A percentile compares a stretch with the other conserved stretches of the same genome.
Evolutionary conservation across 305 asterid species (phyloP).

Genomic region (Plantago rigida): DNA sequence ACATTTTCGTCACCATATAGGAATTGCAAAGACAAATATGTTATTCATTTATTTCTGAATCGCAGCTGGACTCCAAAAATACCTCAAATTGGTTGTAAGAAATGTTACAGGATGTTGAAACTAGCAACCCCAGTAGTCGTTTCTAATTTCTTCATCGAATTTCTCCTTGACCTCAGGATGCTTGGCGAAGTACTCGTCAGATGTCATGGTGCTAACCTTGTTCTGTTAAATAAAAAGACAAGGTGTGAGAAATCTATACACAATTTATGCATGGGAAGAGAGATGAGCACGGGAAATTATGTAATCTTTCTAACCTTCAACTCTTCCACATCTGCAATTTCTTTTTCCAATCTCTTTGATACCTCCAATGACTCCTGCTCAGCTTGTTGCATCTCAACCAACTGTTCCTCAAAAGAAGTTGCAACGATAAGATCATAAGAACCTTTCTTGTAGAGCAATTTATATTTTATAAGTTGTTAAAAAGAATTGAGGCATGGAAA

Average conservation of each 20-base stretch:
- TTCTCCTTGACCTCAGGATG: slow-evolving; percentile 93
- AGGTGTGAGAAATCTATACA: slow-evolving; percentile 20
- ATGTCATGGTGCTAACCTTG: slow-evolving; percentile 83
- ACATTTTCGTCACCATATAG: neutral
- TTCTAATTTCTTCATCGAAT: slow-evolving; percentile 90
- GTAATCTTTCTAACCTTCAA: slow-evolving; percentile 50
- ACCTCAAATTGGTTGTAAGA: slow-evolving; percentile 24
- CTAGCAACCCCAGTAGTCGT: slow-evolving; percentile 90
- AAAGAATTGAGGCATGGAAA: too few relatives aligned
- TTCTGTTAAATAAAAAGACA: slow-evolving; percentile 41
- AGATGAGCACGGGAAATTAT: neutral
- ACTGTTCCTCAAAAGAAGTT: slow-evolving; percentile 36
- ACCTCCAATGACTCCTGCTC: slow-evolving; percentile 71
- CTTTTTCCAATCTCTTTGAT: slow-evolving; percentile 80
- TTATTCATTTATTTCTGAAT: slow-evolving; percentile 40
- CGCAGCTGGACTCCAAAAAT: slow-evolving; percentile 30
- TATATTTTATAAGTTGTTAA: too few relatives aligned
- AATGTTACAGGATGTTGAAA: slow-evolving; percentile 23
- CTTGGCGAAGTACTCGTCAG: slow-evolving; percentile 85
- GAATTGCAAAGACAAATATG: neutral
- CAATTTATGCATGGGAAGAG: neutral
- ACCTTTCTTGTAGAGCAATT: too few relatives aligned
- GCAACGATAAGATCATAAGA: neutral
- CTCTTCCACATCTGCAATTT: slow-evolving; percentile 79
- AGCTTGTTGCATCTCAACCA: slow-evolving; percentile 87